Evolutionary conservation across 2,329 filamentous ascomycete species (phyloP), one percentile per base, ranked within the genome.

Genomic region (Coleophoma crateriformis): DNA sequence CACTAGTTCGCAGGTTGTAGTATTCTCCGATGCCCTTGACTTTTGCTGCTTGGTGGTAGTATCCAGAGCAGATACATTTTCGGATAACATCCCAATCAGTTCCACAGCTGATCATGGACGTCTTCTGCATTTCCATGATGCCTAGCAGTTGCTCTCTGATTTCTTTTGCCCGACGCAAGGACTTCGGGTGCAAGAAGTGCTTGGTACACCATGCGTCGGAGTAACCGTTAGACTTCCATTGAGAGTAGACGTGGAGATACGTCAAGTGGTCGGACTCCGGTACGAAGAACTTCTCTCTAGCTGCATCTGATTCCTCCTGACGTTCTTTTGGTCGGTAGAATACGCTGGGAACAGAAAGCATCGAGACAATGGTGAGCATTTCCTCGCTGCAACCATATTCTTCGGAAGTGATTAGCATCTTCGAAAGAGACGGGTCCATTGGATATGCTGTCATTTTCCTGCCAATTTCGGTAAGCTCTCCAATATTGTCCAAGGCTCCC

Each of bases 21-120:
- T 97, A 99, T 70, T 99, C 95, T 59, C 94, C 94, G 14, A 96
- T 89, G 3, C 94, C 95, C 71, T 95, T 95, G 55, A 95, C 90
- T 62, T 91, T 90, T 32, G 94, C 94, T 6, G 94, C 94, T 72
- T 99, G 94, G 64, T 97, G 92, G 71, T 97, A 99, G 74, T 96
- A 99, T 12, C 94, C 94, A 0, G 88, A 90, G 73, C 95, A 99
- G 64, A 99, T 96, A 67, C 92, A 97, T 68, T 94, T 92, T 54
- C 94, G 85, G 50, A 97, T 90, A 10, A 95, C 75, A 66, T 99
- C 95, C 88, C 94, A 96, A 71, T 99, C 95, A 40, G 92, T 97
- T 33, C 94, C 94, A 63, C 91, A 96, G 68, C 87, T 91, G 40
- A 83, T 74, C 60, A 97, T 79, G 47, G 79, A 68, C 90, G 99